These are phyloP conservation scores for Chlorella sp. DNA, from an alignment of 139 green algal species.

Conservation along the genomic window DNA sequence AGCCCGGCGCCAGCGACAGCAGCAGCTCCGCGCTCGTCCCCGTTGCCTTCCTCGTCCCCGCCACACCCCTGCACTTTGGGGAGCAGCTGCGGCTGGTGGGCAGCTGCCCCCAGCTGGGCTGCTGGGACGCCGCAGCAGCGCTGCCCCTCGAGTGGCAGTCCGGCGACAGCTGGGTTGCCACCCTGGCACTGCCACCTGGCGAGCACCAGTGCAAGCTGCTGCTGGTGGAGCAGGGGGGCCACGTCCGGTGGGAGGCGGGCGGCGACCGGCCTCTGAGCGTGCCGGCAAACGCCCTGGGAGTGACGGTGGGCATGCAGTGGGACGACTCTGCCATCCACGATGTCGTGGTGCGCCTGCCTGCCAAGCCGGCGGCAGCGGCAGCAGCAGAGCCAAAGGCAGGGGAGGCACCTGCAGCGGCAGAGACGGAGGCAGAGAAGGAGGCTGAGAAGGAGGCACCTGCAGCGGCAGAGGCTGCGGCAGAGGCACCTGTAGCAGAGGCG, in stretches of 20 bases:
- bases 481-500: no score
- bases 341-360: not conserved
- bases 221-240: not conserved
- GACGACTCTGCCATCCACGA: not conserved
- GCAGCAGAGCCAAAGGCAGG: not conserved
- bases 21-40: not conserved
- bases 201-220: conserved; percentile 56
- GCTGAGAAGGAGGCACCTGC: not conserved
- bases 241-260: conserved; percentile 68
- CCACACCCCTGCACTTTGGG: conserved; percentile 32
- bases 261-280: conserved; percentile 71
- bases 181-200: conserved; percentile 47
- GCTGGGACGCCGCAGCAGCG: conserved; percentile 37
- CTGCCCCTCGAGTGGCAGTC: conserved; percentile 52
- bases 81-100: conserved; percentile 46
- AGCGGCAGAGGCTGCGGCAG: not conserved
- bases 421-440: not conserved
- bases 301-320: not conserved
- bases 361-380: not conserved
- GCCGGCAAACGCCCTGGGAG: not conserved
- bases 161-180: conserved; percentile 58
- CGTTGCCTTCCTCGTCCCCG: not conserved
- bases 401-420: no score
- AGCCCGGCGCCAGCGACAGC: not conserved
- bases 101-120: conserved; percentile 38